phyloP scores from a whole-genome alignment of 495 filamentous ascomycete genomes.

The Glonium stellatum region DNA sequence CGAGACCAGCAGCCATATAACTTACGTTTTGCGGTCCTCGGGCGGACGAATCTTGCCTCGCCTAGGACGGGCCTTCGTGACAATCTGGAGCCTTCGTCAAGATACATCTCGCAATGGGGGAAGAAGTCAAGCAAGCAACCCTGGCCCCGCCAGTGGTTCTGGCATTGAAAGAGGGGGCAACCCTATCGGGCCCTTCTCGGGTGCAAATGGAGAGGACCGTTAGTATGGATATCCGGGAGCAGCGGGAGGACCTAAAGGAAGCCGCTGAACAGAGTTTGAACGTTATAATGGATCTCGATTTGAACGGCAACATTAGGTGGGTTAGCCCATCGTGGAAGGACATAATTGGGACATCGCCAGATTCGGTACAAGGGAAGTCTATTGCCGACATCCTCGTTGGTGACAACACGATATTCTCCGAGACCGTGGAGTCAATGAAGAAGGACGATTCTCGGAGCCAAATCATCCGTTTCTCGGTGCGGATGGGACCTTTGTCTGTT shows the following conservation, averaged over 20 bases:
- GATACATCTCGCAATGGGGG: conserved; percentile 20
- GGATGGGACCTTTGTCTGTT: conserved; percentile 63
- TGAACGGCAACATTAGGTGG: conserved; percentile 86
- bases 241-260: conserved; percentile 86
- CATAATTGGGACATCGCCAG: conserved; percentile 72
- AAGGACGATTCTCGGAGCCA: conserved; percentile 88
- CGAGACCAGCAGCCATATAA: conserved; percentile 16
- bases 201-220: conserved; percentile 51
- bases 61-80: conserved; percentile 1
- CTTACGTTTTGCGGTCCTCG: conserved; percentile 9
- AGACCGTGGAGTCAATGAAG: conserved; percentile 80
- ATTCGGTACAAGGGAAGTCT: conserved; percentile 64
- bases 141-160: conserved; percentile 39
- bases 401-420: conserved; percentile 68
- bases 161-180: conserved; percentile 50
- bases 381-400: conserved; percentile 77
- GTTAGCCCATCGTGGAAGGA: conserved; percentile 96
- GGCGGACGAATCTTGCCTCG: conserved; percentile 7
- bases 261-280: conserved; percentile 95
- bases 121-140: conserved; percentile 15
- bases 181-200: conserved; percentile 39
- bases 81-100: conserved; percentile 7
- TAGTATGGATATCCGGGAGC: conserved; percentile 64
- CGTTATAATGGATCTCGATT: conserved; percentile 84
- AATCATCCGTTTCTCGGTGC: conserved; percentile 77